Percentiles rank a stretch among this genome's conserved stretches.
phyloP scores from a whole-genome alignment of 305 asterid species.

The Petunia hybrid region DNA sequence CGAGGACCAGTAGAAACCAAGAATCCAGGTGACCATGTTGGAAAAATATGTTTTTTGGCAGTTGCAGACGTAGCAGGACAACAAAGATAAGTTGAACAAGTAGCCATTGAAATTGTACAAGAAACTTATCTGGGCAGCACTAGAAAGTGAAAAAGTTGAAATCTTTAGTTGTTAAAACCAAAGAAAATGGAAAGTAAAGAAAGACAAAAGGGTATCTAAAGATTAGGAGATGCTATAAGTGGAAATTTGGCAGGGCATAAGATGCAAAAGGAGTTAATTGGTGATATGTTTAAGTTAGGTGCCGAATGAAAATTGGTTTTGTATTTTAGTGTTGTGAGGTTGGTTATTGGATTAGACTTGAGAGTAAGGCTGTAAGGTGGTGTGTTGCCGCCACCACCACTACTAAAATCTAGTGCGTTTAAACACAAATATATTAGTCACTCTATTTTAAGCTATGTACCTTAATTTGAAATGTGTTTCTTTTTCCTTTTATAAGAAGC shows the following conservation, averaged over 20 bases:
- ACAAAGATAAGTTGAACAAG: slow-evolving; percentile 57
- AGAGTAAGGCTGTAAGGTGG: not conserved
- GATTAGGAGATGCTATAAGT: slow-evolving; percentile 39
- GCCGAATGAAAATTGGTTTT: not conserved
- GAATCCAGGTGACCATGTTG: slow-evolving; percentile 43
- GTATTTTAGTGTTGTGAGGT: slow-evolving; percentile 11
- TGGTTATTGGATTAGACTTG: slow-evolving; percentile 1
- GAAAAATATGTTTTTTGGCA: slow-evolving; percentile 45
- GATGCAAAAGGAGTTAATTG: not conserved
- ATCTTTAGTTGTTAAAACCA: not conserved
- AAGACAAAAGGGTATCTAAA: slow-evolving; percentile 38
- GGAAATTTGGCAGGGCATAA: slow-evolving; percentile 42
- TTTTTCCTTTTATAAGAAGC: not conserved
- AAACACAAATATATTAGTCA: not conserved
- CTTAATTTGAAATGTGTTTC: too few species aligned
- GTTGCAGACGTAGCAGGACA: slow-evolving; percentile 51
- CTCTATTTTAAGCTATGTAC: not conserved
- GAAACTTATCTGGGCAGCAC: slow-evolving; percentile 13
- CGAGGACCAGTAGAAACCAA: slow-evolving; percentile 35
- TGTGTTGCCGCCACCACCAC: slow-evolving; percentile 38
- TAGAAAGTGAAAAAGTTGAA: not conserved
- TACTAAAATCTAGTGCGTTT: slow-evolving; percentile 1
- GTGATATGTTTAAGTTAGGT: not conserved
- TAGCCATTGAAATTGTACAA: slow-evolving; percentile 41
- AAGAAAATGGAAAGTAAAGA: not conserved